Conservation (phyloP, 2,329 filamentous ascomycete genomes). For the Ascochyta rabiei region DNA sequence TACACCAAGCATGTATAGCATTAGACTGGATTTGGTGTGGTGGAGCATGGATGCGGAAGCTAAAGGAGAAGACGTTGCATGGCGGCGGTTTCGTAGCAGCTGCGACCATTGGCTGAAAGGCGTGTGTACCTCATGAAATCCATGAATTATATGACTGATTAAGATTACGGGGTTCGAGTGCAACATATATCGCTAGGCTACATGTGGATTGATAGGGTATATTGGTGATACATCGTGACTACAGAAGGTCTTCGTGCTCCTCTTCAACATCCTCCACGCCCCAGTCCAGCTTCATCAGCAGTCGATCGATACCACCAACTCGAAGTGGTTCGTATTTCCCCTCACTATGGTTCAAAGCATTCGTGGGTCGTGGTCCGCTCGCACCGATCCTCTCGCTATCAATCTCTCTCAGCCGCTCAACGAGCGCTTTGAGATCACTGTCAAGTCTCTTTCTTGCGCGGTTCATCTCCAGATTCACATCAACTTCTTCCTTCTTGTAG, state of each 20-base stretch:
- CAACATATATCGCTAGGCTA: not conserved
- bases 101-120: not conserved
- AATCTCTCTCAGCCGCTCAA: constrained; percentile 64
- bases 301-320: constrained; percentile 78
- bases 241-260: constrained; percentile 29
- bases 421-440: constrained; percentile 66
- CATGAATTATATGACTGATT: not conserved
- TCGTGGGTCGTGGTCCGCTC: constrained; percentile 21
- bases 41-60: constrained; percentile 18
- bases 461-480: constrained; percentile 69
- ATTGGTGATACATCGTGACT: not conserved
- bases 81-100: not conserved
- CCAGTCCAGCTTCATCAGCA: constrained; percentile 90
- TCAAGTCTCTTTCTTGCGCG: constrained; percentile 70
- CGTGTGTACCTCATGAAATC: not conserved
- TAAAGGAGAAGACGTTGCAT: not conserved
- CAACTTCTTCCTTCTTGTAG: constrained; percentile 71
- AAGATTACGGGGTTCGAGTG: not conserved
- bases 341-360: constrained; percentile 38
- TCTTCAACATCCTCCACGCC: constrained; percentile 40
- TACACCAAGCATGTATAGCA: constrained; percentile 26
- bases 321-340: constrained; percentile 71
- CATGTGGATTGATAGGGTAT: not conserved
- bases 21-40: constrained; percentile 22
- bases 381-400: constrained; percentile 58